phyloP scores from a whole-genome alignment of 164 flowering plant species.

The Amborella trichopoda region DNA sequence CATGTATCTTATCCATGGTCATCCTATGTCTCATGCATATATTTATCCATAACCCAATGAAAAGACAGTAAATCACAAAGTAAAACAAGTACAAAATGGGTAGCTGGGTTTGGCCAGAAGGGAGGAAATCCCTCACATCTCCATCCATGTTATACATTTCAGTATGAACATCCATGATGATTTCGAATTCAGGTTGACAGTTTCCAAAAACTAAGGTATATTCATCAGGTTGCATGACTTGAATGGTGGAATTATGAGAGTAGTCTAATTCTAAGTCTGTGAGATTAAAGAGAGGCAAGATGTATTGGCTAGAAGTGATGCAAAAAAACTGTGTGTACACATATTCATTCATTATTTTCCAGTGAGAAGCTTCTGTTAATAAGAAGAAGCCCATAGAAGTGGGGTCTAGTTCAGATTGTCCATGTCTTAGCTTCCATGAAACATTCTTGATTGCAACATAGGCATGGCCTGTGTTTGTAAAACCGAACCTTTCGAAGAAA shows the following conservation, averaged over 20 bases:
- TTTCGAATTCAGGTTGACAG: constrained; percentile 26
- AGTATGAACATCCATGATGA: constrained; percentile 25
- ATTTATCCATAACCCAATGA: constrained; percentile 13
- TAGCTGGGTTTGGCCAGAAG: constrained; percentile 21
- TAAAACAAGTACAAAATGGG: constrained; percentile 18
- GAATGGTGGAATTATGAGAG: constrained; percentile 8
- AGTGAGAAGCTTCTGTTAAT: constrained; percentile 11
- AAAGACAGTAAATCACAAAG: constrained; percentile 12
- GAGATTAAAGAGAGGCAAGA: constrained; percentile 17
- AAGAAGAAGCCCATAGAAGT: constrained; percentile 36
- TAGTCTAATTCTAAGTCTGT: constrained; percentile 1
- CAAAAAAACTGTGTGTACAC: constrained; percentile 14
- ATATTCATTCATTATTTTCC: constrained; percentile 19
- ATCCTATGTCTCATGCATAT: constrained; percentile 16
- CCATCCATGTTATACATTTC: constrained; percentile 23
- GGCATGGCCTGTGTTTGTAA: constrained; percentile 16
- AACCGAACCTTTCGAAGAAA: constrained; percentile 31
- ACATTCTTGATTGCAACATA: constrained; percentile 12
- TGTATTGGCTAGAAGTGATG: constrained; percentile 18
- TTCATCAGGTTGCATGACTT: constrained; percentile 17
- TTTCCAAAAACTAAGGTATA: constrained; percentile 30
- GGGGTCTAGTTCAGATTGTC: constrained; percentile 9
- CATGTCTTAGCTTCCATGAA: constrained; percentile 19
- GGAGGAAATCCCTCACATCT: constrained; percentile 17
- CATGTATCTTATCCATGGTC: constrained; percentile 21